Conservation (phyloP, 768 basidiomycete species). For the Agaricus subrufescens region DNA sequence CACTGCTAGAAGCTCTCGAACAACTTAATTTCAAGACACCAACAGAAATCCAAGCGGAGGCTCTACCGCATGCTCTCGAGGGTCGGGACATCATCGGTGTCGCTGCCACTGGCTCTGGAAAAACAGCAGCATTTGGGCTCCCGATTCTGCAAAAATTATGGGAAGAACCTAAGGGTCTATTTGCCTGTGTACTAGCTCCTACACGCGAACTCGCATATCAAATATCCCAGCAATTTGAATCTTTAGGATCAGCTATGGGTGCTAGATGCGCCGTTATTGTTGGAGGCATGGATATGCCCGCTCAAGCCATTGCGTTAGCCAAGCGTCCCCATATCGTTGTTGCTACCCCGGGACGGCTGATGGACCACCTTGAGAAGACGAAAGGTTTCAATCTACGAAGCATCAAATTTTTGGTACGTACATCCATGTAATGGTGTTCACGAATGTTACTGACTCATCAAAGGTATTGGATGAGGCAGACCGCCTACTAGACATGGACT, state of each 20-base stretch:
- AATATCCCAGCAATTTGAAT: slow-evolving; percentile 95
- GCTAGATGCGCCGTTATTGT: slow-evolving; percentile 88
- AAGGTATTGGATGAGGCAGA: slow-evolving; percentile 99
- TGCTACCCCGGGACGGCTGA: slow-evolving; percentile 89
- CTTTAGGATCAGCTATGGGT: slow-evolving; percentile 88
- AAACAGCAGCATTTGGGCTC: slow-evolving; percentile 95
- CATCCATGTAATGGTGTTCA: background rate
- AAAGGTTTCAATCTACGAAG: slow-evolving; percentile 90
- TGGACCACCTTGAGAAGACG: slow-evolving; percentile 94
- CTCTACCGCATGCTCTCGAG: slow-evolving; percentile 82
- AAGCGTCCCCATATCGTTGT: slow-evolving; percentile 95
- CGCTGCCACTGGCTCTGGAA: slow-evolving; percentile 96
- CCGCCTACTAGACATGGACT: slow-evolving; percentile 93
- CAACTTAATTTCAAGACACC: slow-evolving; percentile 81
- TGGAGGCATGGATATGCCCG: slow-evolving; percentile 91
- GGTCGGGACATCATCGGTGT: slow-evolving; percentile 97
- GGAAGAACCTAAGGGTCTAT: slow-evolving; percentile 92
- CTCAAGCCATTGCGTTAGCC: slow-evolving; percentile 87
- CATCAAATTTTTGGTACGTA: slow-evolving; percentile 81
- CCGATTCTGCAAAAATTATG: slow-evolving; percentile 96
- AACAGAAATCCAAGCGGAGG: slow-evolving; percentile 85
- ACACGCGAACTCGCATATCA: slow-evolving; percentile 98
- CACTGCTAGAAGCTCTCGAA: slow-evolving; percentile 80
- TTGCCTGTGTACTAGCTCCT: slow-evolving; percentile 90
- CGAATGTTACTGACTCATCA: background rate